Evolutionary conservation across 2,329 filamentous ascomycete genomes (phyloP), one percentile per base, ranked within the genome.

Genomic region (Ilyonectria destructans): DNA sequence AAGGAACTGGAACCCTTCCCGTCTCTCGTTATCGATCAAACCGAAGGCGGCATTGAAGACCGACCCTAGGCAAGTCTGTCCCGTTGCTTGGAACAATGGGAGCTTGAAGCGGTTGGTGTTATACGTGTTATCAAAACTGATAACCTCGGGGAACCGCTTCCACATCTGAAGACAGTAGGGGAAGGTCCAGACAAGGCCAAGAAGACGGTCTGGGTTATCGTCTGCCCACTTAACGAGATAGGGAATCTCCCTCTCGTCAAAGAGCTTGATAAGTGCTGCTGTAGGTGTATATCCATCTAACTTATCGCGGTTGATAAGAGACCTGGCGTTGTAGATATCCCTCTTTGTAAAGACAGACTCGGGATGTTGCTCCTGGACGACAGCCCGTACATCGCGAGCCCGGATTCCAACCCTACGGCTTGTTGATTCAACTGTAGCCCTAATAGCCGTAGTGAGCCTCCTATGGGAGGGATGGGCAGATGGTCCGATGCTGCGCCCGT

Each of bases 191-290:
- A 72, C 62, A 58, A 72, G 52, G 3, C 64, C 62, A 65, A 72
- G 19, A 9, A 72, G 65, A 7, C 69, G 57, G 33, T 65, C 46
- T 2, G 60, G 65, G 2, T 72, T 31, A 49, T 71, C 54, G 10
- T 62, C 45, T 4, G 48, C 61, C 69, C 60, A 74, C 46, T 72
- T 69, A 4, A 59, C 62, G 56, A 74, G 29, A 59, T 74, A 72
- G 21, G 62, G 67, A 58, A 72, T 60, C 2, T 66, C 37, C 26
- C n/a, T 58, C 55, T 72, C 43, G 46, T 74, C 60, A 48, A 74
- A 74, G 9, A 67, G 62, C 55, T 70, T 71, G 45, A 73, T 70
- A 4, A 71, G 58, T 61, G 68, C 68, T 45, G 59, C 65, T 21
- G 62, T 73, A 56, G 68, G 49, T 13, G n/a, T 56, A 17, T 58